Base-by-base conservation (phyloP, 163 green algal genomes). In the Scenedesmus sp. region DNA sequence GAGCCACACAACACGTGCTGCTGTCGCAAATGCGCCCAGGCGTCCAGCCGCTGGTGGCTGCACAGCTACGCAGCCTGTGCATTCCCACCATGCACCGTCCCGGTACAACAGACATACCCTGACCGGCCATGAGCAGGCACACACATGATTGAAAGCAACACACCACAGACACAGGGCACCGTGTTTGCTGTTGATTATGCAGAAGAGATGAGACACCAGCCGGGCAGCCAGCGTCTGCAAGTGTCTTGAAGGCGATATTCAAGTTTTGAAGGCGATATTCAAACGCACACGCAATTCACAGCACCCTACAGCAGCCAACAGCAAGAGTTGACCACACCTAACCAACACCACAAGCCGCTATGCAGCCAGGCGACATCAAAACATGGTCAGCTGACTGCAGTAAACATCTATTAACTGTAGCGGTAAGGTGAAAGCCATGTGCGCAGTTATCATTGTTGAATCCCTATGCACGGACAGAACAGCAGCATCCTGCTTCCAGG, bases 121-220 rank as follows among this genome's bases (percentile, higher is more conserved):
- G 30, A 76, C 65, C 37, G 65, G 40, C 6, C 30, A 20, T 40
- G 30, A 40, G 30, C 65, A 76, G 7, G 30, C 30, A 22, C 65
- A 40, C 9, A 3, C 65, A 40, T 18, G 40, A 40, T 30, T 40
- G 18, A 1, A 4, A 40, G 24, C 6, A 33, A 76, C 26, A 30
- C 65, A 76, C n/a, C 65, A 76, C 65, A 76, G 65, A 76, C 65
- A 76, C 65, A 76, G 30, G 65, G 65, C 56, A 22, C 65, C 65
- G 30, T 76, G 65, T 76, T 76, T 40, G 65, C 59, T 56, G 49
- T 76, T 76, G 65, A 40, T 76, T 76, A 37, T 22, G 65, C 65
- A 76, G 65, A 76, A 76, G 65, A 76, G 65, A 76, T 76, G 30
- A 76, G 30, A 76, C 65, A 76, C 65, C 0, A 20, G 65, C 26